These are phyloP conservation scores for Fraxinus ornus DNA, from an alignment of 305 asterid species.

Conservation along the genomic window DNA sequence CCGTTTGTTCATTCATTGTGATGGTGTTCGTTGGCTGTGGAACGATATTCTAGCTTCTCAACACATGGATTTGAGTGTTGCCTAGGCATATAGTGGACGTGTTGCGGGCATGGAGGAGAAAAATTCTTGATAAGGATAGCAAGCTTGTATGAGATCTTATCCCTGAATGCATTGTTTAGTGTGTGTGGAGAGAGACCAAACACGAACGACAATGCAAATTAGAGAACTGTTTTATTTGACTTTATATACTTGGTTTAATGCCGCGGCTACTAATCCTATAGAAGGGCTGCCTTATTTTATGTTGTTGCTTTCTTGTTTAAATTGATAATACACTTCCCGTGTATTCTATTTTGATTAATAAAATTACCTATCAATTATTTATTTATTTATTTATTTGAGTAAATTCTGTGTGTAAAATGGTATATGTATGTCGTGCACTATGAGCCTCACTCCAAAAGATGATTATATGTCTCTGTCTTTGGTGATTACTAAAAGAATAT, in stretches of 20 bases:
- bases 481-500: neutral
- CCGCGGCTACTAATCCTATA: neutral
- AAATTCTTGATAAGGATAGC: neutral
- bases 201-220: neutral
- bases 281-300: neutral
- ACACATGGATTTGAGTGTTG: neutral
- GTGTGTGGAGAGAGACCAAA: neutral
- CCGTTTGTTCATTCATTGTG: neutral
- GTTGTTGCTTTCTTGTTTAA: neutral
- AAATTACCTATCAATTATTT: neutral
- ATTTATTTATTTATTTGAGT: neutral
- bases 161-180: neutral
- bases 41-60: neutral
- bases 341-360: neutral
- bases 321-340: neutral
- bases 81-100: neutral
- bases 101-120: neutral
- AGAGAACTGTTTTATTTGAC: neutral
- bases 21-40: neutral
- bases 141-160: neutral
- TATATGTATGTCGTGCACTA: neutral
- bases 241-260: too few species aligned
- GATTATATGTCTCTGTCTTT: slow-evolving; percentile 2
- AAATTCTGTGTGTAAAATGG: neutral
- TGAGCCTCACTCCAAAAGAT: neutral